These are phyloP conservation scores for Coemansia sp. DNA, from an alignment of 192 early-diverging fungal species.

Conservation along the genomic window DNA sequence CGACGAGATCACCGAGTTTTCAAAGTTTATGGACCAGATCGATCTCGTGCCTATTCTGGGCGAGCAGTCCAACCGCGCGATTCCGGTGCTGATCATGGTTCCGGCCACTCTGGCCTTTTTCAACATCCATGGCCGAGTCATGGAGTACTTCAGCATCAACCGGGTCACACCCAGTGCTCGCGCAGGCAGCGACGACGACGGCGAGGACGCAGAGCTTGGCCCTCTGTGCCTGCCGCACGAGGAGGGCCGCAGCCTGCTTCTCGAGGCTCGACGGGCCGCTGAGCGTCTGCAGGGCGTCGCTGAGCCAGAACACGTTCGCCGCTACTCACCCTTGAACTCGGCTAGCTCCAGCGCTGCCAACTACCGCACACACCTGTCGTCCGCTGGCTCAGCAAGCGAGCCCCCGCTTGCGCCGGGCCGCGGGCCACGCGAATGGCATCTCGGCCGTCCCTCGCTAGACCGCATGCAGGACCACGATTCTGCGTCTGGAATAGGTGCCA, in stretches of 20 bases:
- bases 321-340: constrained; percentile 31
- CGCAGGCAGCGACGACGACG: constrained; percentile 23
- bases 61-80: constrained; percentile 78
- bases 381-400: constrained; percentile 14
- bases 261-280: constrained; percentile 41
- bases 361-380: constrained; percentile 13
- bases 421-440: constrained; percentile 46
- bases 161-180: constrained; percentile 14
- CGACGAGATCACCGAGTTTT: constrained; percentile 56
- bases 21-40: constrained; percentile 71
- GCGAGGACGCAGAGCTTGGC: constrained; percentile 42
- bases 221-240: constrained; percentile 41
- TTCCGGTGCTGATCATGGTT: constrained; percentile 82
- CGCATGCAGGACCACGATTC: constrained; percentile 21
- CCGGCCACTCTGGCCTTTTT: constrained; percentile 71
- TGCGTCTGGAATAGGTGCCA: neutral
- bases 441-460: constrained; percentile 40
- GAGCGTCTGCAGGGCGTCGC: constrained; percentile 42
- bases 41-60: constrained; percentile 91
- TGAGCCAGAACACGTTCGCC: constrained; percentile 8
- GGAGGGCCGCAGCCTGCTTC: constrained; percentile 47
- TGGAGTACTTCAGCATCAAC: constrained; percentile 59
- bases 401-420: neutral
- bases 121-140: constrained; percentile 79
- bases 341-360: constrained; percentile 16